These are phyloP conservation scores for Phlyctochytrium bullatum DNA, from an alignment of 192 early-diverging fungal genomes.

Conservation along the genomic window DNA sequence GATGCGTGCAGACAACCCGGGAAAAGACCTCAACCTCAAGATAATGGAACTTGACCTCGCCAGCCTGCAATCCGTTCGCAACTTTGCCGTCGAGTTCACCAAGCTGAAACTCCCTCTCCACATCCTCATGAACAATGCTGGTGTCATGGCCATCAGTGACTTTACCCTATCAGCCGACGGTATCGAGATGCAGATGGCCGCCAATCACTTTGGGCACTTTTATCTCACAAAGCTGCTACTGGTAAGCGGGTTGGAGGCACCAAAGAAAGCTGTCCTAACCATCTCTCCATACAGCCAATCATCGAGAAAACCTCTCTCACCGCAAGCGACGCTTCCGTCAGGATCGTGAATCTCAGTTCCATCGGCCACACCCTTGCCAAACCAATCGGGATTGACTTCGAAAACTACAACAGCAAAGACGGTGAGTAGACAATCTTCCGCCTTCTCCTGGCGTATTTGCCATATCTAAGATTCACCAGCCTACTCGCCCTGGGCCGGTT, in stretches of 20 bases:
- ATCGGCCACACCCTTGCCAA: constrained; percentile 11
- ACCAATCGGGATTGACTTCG: constrained; percentile 43
- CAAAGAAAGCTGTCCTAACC: constrained; percentile 31
- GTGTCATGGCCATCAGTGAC: constrained; percentile 53
- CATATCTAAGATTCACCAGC: too few species aligned
- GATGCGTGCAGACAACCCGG: constrained; percentile 9
- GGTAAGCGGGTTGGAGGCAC: constrained; percentile 23
- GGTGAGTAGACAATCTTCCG: neutral
- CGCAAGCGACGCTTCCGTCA: neutral
- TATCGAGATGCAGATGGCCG: constrained; percentile 17
- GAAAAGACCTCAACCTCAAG: constrained; percentile 8
- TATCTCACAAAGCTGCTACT: too few species aligned
- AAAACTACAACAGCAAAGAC: constrained; percentile 11
- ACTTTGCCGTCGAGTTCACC: neutral
- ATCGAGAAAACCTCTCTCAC: constrained; percentile 6
- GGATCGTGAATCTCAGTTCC: constrained; percentile 30
- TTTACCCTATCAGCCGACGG: constrained; percentile 23
- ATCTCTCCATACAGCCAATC: constrained; percentile 20
- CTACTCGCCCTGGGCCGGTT: constrained; percentile 20
- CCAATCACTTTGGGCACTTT: neutral
- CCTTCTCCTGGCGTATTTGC: too few species aligned
- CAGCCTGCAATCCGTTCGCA: constrained; percentile 19
- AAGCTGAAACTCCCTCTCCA: neutral
- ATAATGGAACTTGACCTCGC: constrained; percentile 41
- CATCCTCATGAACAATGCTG: constrained; percentile 26